Evolutionary conservation across 2,329 filamentous ascomycete species (phyloP).

Genomic region (Catunica adiposa): DNA sequence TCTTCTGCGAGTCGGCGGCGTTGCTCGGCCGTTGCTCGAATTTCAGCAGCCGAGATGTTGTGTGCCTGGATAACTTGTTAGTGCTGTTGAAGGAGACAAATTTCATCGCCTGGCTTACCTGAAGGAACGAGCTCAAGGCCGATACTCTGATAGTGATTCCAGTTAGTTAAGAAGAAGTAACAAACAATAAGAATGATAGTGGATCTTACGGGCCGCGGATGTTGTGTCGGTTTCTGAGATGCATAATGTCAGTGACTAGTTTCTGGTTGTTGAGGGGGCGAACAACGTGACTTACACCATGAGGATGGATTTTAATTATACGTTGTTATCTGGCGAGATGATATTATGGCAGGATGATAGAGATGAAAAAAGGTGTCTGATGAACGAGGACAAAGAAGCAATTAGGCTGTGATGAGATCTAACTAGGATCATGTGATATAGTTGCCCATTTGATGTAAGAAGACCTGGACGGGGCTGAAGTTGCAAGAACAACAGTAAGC

Average conservation of each 20-base stretch:
- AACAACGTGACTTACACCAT: neutral
- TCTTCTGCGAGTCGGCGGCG: conserved; percentile 25
- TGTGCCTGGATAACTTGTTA: conserved; percentile 33
- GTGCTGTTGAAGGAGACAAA: neutral
- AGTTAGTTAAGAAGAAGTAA: conserved; percentile 17
- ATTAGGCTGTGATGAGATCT: no score
- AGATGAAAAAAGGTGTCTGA: no score
- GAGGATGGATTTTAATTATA: neutral
- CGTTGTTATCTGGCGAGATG: no score
- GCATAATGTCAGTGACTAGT: neutral
- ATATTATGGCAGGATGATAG: no score
- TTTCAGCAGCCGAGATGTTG: conserved; percentile 50
- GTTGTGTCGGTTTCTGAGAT: neutral
- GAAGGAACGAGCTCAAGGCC: conserved; percentile 37
- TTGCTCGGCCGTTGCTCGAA: conserved; percentile 32
- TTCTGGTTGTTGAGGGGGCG: neutral
- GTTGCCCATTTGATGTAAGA: no score
- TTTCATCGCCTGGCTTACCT: conserved; percentile 22
- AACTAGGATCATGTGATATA: no score
- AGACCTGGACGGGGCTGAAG: no score
- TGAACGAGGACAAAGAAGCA: no score
- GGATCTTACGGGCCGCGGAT: conserved; percentile 13
- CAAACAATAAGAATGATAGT: conserved; percentile 38
- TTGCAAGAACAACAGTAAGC: no score
- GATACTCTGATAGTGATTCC: conserved; percentile 26